Evolutionary conservation across 108 stramenopile genomes (phyloP).

Genomic region (Skeletonema potamos): DNA sequence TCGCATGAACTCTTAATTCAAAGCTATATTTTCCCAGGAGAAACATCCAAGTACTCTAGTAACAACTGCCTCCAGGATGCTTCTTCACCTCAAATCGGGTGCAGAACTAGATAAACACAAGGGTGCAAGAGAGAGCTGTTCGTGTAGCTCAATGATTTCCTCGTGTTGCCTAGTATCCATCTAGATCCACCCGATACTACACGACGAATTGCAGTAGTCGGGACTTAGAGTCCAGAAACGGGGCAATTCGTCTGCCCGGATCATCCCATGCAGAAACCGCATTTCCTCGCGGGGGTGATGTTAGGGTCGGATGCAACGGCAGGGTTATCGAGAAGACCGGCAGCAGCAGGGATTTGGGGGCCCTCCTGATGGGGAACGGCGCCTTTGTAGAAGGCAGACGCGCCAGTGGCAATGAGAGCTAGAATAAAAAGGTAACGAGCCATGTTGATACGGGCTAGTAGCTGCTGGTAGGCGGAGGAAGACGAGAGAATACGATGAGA

Average conservation of each 20-base stretch:
- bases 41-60: background rate
- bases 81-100: constrained; percentile 8
- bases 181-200: constrained; percentile 33
- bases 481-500: background rate
- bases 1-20: constrained; percentile 15
- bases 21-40: background rate
- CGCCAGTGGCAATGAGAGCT: constrained; percentile 26
- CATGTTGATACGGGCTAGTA: constrained; percentile 5
- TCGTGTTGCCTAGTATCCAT: background rate
- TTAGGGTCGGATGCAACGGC: constrained; percentile 49
- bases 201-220: constrained; percentile 54
- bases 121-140: background rate
- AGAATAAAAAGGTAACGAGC: constrained; percentile 25
- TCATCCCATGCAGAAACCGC: constrained; percentile 86
- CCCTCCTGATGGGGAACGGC: constrained; percentile 31
- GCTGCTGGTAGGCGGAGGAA: background rate
- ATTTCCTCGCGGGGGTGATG: constrained; percentile 68
- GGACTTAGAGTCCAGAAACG: constrained; percentile 58
- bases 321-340: constrained; percentile 32
- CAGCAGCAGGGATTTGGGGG: background rate
- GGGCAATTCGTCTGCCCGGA: constrained; percentile 84
- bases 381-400: constrained; percentile 29
- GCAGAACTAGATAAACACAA: constrained; percentile 17
- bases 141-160: background rate
- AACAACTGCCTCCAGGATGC: background rate